Conservation (phyloP, 257 asterid species). For the Gardenia jasminoides region DNA sequence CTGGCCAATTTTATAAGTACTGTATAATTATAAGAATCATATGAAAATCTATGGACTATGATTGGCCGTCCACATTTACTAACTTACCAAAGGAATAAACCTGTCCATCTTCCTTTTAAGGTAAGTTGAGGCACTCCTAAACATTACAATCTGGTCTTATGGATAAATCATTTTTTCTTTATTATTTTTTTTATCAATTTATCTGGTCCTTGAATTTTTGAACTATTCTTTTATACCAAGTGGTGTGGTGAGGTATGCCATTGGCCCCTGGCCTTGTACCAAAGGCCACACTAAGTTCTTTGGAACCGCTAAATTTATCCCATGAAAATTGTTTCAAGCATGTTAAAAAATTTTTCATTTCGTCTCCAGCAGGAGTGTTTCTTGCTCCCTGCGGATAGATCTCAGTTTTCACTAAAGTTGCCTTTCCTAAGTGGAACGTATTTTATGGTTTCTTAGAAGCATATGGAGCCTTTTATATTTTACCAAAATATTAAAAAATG, state of each 20-base stretch:
- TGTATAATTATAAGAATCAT: no score
- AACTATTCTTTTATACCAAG: neutral
- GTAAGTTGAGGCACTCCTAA: no score
- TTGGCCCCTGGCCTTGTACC: neutral
- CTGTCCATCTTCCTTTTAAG: no score
- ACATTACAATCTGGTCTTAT: neutral
- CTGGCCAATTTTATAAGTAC: no score
- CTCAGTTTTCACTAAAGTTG: neutral
- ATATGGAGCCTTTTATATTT: neutral
- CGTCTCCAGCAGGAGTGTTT: no score
- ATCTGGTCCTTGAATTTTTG: no score
- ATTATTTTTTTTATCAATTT: no score
- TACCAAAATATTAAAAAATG: neutral
- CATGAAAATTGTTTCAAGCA: neutral
- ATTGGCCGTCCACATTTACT: no score
- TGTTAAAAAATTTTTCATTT: neutral
- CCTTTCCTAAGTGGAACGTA: neutral
- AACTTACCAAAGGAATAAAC: no score
- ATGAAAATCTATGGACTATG: no score
- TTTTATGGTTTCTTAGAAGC: neutral
- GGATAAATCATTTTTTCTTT: no score
- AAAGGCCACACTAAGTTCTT: constrained; percentile 8
- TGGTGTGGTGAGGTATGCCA: neutral
- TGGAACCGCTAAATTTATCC: neutral
- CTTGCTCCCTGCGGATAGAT: neutral